Evolutionary conservation across 23 red algal species (phyloP).

Genomic region (Pyropia haitanensis): DNA sequence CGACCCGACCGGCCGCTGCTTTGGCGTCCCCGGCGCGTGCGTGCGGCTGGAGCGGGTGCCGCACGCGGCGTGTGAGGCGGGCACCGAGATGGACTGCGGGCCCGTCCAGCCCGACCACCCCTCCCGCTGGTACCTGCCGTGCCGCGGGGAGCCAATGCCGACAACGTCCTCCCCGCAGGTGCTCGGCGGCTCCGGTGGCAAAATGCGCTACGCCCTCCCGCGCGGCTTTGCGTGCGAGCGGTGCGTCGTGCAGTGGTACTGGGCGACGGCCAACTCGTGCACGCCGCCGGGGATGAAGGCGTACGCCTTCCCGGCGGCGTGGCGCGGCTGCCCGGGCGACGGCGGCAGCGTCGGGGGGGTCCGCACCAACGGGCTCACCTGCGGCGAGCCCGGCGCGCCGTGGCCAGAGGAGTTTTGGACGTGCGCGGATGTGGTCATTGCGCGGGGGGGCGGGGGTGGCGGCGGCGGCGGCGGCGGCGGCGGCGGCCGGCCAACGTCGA

Average conservation of each 20-base stretch:
- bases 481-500: too few species aligned
- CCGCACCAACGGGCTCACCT: background rate
- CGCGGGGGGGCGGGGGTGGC: too few species aligned
- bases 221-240: background rate
- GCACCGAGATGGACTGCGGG: constrained; percentile 3
- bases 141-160: background rate
- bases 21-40: constrained; percentile 20
- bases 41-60: constrained; percentile 26
- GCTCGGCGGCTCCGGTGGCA: background rate
- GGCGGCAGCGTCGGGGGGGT: constrained; percentile 3
- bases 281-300: constrained; percentile 6
- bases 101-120: background rate
- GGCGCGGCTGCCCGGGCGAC: constrained; percentile 9
- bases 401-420: constrained; percentile 56
- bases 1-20: constrained; percentile 22
- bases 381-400: background rate
- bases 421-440: constrained; percentile 38
- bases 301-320: constrained; percentile 8
- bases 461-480: too few species aligned
- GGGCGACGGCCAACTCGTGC: constrained; percentile 16
- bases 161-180: background rate
- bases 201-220: background rate
- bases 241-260: constrained; percentile 27
- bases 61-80: constrained; percentile 10
- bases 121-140: background rate